Evolutionary conservation across 2,329 filamentous ascomycete genomes (phyloP).

Genomic region (Verticillium zaregamsianum): DNA sequence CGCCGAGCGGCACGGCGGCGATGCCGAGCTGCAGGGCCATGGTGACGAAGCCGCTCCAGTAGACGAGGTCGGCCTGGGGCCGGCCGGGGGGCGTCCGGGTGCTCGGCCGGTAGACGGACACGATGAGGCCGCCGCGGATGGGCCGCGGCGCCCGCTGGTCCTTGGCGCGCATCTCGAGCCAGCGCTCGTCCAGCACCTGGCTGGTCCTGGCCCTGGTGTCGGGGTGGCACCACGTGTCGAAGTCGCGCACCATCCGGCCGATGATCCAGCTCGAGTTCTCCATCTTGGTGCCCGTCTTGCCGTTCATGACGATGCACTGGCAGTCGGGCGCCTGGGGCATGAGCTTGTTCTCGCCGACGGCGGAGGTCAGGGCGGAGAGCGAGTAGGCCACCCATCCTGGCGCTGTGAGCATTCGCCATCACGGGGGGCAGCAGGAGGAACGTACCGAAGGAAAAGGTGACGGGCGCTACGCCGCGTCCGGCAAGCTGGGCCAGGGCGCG

Average conservation of each 20-base stretch:
- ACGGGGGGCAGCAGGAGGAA: not conserved
- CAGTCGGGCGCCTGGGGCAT: slow-evolving; percentile 24
- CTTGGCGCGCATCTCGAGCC: slow-evolving; percentile 6
- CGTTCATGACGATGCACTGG: slow-evolving; percentile 28
- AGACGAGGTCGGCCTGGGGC: slow-evolving; percentile 17
- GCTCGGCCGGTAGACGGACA: slow-evolving; percentile 18
- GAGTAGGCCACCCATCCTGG: slow-evolving; percentile 23
- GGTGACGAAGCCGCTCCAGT: slow-evolving; percentile 20
- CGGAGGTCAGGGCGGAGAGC: slow-evolving; percentile 13
- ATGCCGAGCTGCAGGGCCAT: slow-evolving; percentile 27
- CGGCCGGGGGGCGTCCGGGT: slow-evolving; percentile 1
- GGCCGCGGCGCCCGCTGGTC: slow-evolving; percentile 10
- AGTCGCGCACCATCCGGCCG: slow-evolving; percentile 36
- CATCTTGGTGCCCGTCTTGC: slow-evolving; percentile 27
- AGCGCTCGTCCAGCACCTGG: slow-evolving; percentile 8
- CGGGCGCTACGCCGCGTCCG: slow-evolving; percentile 19
- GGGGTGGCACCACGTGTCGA: slow-evolving; percentile 23
- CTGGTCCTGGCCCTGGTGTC: slow-evolving; percentile 5
- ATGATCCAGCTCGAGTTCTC: slow-evolving; percentile 37
- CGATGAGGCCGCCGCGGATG: slow-evolving; percentile 17
- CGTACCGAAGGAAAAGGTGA: slow-evolving; percentile 25
- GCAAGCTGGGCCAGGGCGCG: slow-evolving; percentile 25
- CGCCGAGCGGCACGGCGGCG: slow-evolving; percentile 25
- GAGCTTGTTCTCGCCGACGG: slow-evolving; percentile 22
- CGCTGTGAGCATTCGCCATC: not conserved